Base-by-base conservation (phyloP, 2,329 filamentous ascomycete genomes). In the Fusarium concolor region DNA sequence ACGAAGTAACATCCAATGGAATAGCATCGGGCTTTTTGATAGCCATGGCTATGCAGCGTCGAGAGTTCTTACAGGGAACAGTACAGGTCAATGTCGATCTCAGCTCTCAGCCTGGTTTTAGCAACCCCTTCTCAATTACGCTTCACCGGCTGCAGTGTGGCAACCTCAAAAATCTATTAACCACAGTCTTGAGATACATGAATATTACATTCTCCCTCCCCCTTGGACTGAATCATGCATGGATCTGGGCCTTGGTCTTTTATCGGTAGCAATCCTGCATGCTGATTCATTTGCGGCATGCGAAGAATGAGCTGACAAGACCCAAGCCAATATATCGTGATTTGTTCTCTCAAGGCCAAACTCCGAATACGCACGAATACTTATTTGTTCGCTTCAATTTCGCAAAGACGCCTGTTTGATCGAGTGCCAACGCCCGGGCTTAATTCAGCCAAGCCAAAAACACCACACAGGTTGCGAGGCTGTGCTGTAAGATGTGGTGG, bases 401-500 rank as follows among this genome's bases (percentile, higher is more conserved):
- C 50, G 41, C 41, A n/a, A 50, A 45, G 35, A 31, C 35, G 37
- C 26, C 18, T 26, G 20, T 37, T 38, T 42, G 20, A 44, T 49
- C 24, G 55, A 45, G 42, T 43, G 17, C 49, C 53, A 41, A 33
- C 18, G 18, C 28, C n/a, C 37, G 42, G 18, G 26, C 18, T 28
- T 37, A 22, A 39, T 41, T 45, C 14, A 17, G 38, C 11, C 38
- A 45, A 33, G 35, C 11, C 35, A 18, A 24, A 35, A n/a, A 38
- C 35, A 37, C 22, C 26, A 28, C n/a, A 15, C n/a, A 39, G 38
- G 24, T 11, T 11, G 29, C 35, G 56, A 60, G 65, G 55, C 65
- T 68, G 51, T 65, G 60, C 14, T 44, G 26, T 54, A 31, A 38
- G 33, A 31, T 35, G 33, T 26, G 46, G 26, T 38, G 33, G 22